Evolutionary conservation across 495 filamentous ascomycete genomes (phyloP).

Genomic region (Tetracladium marchalianum): DNA sequence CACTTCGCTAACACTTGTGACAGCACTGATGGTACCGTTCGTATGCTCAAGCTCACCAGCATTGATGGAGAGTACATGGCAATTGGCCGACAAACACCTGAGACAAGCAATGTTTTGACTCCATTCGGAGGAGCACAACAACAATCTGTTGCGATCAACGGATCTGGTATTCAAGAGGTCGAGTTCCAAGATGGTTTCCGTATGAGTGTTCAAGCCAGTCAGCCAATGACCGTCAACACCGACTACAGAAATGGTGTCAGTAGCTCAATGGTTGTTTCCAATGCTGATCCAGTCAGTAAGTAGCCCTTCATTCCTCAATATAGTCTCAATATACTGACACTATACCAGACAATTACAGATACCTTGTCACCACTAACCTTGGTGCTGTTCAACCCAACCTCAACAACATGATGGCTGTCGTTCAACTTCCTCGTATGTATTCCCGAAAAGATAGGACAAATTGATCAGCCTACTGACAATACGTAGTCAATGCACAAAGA

Average conservation of each 20-base stretch:
- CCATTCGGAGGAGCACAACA: conserved; percentile 10
- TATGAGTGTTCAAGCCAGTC: conserved; percentile 14
- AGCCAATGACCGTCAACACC: conserved; percentile 19
- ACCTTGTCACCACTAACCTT: conserved; percentile 18
- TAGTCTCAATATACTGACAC: background rate
- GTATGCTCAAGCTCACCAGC: conserved; percentile 16
- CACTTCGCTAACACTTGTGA: background rate
- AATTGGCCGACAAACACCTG: conserved; percentile 20
- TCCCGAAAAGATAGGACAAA: background rate
- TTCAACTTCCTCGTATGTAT: conserved; percentile 21
- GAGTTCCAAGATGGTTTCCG: conserved; percentile 22
- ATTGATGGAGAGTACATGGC: conserved; percentile 23
- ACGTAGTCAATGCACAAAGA: conserved; percentile 16
- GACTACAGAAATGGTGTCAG: conserved; percentile 19
- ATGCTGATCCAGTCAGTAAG: conserved; percentile 14
- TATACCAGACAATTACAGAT: conserved; percentile 17
- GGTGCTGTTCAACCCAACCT: conserved; percentile 16
- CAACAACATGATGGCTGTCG: conserved; percentile 19
- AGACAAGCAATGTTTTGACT: conserved; percentile 14
- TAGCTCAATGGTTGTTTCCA: conserved; percentile 13
- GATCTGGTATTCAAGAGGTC: conserved; percentile 20
- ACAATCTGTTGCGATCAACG: conserved; percentile 12
- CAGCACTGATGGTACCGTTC: conserved; percentile 18
- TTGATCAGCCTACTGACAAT: background rate
- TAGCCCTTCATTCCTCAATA: background rate